phyloP scores from a whole-genome alignment of 2,329 filamentous ascomycete species.

The Botrytis sinoallii region DNA sequence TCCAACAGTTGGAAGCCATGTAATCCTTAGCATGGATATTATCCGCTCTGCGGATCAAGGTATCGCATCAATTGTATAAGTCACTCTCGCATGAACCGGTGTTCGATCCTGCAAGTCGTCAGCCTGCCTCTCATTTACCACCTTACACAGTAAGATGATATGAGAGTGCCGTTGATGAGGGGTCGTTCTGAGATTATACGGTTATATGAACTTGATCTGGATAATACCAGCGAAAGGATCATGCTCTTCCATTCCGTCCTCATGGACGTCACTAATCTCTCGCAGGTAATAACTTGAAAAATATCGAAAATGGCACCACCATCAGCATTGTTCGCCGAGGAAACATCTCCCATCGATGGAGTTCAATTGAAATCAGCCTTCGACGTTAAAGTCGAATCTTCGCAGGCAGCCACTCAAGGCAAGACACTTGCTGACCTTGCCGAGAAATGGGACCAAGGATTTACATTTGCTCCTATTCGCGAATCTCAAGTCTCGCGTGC shows the following conservation, averaged over 20 bases:
- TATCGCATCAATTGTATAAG: conserved; percentile 40
- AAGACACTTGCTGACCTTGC: conserved; percentile 59
- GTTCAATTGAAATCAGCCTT: conserved; percentile 43
- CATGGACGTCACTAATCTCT: conserved; percentile 41
- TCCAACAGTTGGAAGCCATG: conserved; percentile 31
- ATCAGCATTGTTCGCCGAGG: conserved; percentile 58
- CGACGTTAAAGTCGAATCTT: conserved; percentile 48
- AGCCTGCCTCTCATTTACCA: conserved; percentile 35
- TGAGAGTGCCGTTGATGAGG: conserved; percentile 30
- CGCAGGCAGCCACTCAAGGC: conserved; percentile 43
- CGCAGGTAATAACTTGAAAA: conserved; percentile 40
- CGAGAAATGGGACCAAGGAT: conserved; percentile 69
- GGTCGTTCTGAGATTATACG: conserved; percentile 81
- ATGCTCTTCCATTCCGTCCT: conserved; percentile 59
- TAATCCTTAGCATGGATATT: conserved; percentile 35
- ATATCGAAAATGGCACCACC: conserved; percentile 71
- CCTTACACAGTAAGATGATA: conserved; percentile 30
- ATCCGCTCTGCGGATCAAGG: conserved; percentile 38
- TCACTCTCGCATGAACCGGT: conserved; percentile 62
- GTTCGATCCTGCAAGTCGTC: conserved; percentile 46
- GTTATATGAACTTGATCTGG: conserved; percentile 88
- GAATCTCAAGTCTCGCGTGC: conserved; percentile 90
- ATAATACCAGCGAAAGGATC: conserved; percentile 99
- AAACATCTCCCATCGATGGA: conserved; percentile 36
- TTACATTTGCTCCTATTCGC: conserved; percentile 81